phyloP scores from a whole-genome alignment of 1,139 yeast genomes.

The Magnusiomyces sp. region DNA sequence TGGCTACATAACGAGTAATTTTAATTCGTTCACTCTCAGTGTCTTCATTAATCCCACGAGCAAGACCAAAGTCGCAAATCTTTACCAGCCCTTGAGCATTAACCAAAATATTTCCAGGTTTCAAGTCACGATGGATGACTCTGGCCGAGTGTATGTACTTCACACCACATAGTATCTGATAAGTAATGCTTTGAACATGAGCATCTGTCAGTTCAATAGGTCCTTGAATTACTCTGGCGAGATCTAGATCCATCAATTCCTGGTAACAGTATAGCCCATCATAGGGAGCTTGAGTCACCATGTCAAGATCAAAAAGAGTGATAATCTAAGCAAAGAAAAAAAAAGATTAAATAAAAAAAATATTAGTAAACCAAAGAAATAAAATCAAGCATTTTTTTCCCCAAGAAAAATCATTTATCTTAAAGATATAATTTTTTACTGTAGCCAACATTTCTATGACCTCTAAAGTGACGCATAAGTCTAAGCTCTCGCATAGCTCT shows the following conservation, averaged over 20 bases:
- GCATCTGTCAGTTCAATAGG: constrained; percentile 64
- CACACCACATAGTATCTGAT: constrained; percentile 73
- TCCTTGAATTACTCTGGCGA: constrained; percentile 70
- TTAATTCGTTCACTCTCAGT: constrained; percentile 33
- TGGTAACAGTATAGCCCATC: constrained; percentile 83
- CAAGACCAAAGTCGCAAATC: constrained; percentile 84
- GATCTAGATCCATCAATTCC: constrained; percentile 73
- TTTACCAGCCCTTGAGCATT: constrained; percentile 61
- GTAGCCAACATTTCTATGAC: constrained; percentile 56
- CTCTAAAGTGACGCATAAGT: constrained; percentile 68
- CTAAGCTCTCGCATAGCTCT: constrained; percentile 74
- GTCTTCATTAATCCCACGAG: constrained; percentile 51
- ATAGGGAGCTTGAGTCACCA: constrained; percentile 55
- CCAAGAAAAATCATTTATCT: not conserved
- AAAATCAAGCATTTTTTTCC: not conserved
- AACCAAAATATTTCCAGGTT: constrained; percentile 79
- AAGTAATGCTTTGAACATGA: constrained; percentile 66
- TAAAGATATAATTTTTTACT: not conserved
- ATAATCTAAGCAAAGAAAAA: constrained; percentile 42
- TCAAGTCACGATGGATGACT: constrained; percentile 76
- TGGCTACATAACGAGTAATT: constrained; percentile 85
- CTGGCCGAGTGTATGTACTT: constrained; percentile 74
- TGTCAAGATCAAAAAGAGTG: constrained; percentile 62
- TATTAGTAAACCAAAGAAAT: not conserved
- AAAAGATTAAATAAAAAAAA: not conserved